A percentile compares a stretch with the other conserved stretches of the same genome.
phyloP scores from a whole-genome alignment of 2,329 filamentous ascomycete species.

The Diplodia seriata region DNA sequence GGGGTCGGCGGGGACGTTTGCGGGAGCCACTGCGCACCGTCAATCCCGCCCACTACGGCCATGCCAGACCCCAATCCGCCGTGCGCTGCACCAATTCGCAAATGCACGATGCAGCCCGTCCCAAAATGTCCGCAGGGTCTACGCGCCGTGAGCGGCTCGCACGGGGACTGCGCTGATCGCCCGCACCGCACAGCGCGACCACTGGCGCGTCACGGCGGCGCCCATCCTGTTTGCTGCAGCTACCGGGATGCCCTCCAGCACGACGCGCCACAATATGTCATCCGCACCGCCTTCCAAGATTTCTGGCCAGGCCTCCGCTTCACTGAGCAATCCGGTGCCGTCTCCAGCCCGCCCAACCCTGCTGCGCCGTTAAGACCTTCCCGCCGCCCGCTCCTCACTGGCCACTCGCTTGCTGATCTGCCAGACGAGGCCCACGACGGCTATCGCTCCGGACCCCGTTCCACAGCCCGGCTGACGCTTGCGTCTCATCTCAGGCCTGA shows the following conservation, averaged over 20 bases:
- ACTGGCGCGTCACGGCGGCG: slow-evolving; percentile 21
- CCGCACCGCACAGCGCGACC: slow-evolving; percentile 5
- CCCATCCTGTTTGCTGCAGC: slow-evolving; percentile 29
- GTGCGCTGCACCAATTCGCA: slow-evolving; percentile 6
- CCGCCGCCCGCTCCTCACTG: neutral
- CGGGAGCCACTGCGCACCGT: slow-evolving; percentile 13
- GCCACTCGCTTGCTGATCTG: slow-evolving; percentile 17
- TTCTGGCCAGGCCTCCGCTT: slow-evolving; percentile 19
- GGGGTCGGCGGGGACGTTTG: slow-evolving; percentile 12
- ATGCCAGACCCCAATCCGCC: neutral
- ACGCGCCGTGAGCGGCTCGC: slow-evolving; percentile 7
- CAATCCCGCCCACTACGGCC: slow-evolving; percentile 9
- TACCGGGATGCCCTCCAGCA: slow-evolving; percentile 22
- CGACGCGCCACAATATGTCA: slow-evolving; percentile 30
- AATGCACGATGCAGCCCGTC: neutral
- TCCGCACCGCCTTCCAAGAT: slow-evolving; percentile 30
- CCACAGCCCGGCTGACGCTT: slow-evolving; percentile 18
- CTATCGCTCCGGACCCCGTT: slow-evolving; percentile 4
- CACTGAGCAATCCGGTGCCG: slow-evolving; percentile 12
- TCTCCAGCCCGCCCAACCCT: slow-evolving; percentile 1
- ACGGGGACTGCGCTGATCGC: slow-evolving; percentile 3
- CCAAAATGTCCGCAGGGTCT: slow-evolving; percentile 13
- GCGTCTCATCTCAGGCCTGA: slow-evolving; percentile 16
- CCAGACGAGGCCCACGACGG: slow-evolving; percentile 5
- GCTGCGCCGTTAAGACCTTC: slow-evolving; percentile 21